phyloP scores from a whole-genome alignment of 1,284 basidiomycete genomes.

The Rhizoctonia solani region DNA sequence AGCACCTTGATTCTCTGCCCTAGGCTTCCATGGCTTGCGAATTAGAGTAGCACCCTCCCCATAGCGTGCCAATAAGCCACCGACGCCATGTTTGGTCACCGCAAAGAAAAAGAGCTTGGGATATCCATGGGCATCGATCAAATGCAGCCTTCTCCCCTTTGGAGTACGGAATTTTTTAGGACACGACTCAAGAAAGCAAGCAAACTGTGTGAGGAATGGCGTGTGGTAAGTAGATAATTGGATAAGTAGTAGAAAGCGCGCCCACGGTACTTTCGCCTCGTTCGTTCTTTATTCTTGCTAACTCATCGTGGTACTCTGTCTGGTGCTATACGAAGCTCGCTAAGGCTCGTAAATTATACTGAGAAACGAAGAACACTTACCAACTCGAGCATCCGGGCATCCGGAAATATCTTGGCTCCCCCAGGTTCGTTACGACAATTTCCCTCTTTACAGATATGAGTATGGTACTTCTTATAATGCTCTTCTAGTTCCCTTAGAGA shows the following conservation, averaged over 20 bases:
- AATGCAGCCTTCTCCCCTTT: constrained; percentile 76
- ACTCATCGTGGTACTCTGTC: constrained; percentile 84
- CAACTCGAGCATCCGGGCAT: constrained; percentile 72
- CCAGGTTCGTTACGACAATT: constrained; percentile 30
- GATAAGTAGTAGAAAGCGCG: constrained; percentile 39
- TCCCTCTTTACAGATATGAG: constrained; percentile 71
- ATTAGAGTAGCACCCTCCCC: constrained; percentile 79
- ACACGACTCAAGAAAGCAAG: constrained; percentile 75
- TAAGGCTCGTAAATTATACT: background rate
- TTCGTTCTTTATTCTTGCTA: constrained; percentile 71
- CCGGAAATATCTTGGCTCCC: constrained; percentile 85
- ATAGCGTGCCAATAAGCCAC: constrained; percentile 71
- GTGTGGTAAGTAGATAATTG: background rate
- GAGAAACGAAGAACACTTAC: constrained; percentile 54
- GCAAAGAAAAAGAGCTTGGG: constrained; percentile 88
- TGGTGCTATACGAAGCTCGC: constrained; percentile 61
- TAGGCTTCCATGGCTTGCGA: constrained; percentile 64
- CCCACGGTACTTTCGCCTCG: constrained; percentile 87
- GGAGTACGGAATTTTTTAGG: constrained; percentile 69
- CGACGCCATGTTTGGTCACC: constrained; percentile 85
- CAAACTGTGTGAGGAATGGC: constrained; percentile 65
- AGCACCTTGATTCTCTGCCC: constrained; percentile 44
- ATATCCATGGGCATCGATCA: constrained; percentile 79
- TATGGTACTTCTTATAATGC: constrained; percentile 82
- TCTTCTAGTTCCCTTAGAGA: constrained; percentile 69